A percentile compares a stretch with the other conserved stretches of the same genome.
These are phyloP conservation scores for Blepharisma japonicum DNA, from an alignment of 73 alveolate species.

Conservation along the genomic window DNA sequence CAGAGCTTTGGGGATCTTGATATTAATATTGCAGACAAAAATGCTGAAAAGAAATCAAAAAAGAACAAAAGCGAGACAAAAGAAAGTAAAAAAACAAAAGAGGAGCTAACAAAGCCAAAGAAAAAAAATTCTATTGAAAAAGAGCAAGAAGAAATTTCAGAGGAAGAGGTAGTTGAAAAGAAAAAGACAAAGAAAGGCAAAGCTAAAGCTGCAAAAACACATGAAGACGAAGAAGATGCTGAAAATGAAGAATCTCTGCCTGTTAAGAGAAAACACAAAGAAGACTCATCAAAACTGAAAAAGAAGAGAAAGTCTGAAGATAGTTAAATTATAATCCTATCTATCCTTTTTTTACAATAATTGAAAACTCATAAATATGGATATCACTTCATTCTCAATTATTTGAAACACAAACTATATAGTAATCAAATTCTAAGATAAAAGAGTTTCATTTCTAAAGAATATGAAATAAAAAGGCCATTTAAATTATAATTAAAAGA, in stretches of 20 bases:
- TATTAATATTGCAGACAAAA: constrained; percentile 28
- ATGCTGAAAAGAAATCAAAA: constrained; percentile 22
- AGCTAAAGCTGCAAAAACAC: constrained; percentile 27
- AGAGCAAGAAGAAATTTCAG: constrained; percentile 32
- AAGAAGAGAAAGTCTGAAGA: too few relatives aligned
- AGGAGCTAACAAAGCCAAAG: constrained; percentile 10
- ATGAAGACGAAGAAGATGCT: constrained; percentile 12
- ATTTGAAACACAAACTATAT: too few relatives aligned
- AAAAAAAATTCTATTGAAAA: constrained; percentile 34
- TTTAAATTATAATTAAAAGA: too few relatives aligned
- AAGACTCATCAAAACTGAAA: too few relatives aligned
- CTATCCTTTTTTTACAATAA: too few relatives aligned
- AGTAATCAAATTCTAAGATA: too few relatives aligned
- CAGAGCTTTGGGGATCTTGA: constrained; percentile 33
- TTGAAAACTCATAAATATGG: too few relatives aligned
- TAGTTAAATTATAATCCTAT: too few relatives aligned
- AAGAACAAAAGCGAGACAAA: constrained; percentile 35
- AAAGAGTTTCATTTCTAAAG: too few relatives aligned
- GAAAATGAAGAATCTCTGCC: constrained; percentile 4
- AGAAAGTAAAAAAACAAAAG: constrained; percentile 28
- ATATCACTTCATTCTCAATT: too few relatives aligned
- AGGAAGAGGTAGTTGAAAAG: background rate
- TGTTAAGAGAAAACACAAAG: too few relatives aligned
- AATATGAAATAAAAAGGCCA: too few relatives aligned
- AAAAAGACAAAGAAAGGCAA: background rate